These are phyloP conservation scores for Kernera saxatilis DNA, from an alignment of 345 rosid species.

Conservation along the genomic window DNA sequence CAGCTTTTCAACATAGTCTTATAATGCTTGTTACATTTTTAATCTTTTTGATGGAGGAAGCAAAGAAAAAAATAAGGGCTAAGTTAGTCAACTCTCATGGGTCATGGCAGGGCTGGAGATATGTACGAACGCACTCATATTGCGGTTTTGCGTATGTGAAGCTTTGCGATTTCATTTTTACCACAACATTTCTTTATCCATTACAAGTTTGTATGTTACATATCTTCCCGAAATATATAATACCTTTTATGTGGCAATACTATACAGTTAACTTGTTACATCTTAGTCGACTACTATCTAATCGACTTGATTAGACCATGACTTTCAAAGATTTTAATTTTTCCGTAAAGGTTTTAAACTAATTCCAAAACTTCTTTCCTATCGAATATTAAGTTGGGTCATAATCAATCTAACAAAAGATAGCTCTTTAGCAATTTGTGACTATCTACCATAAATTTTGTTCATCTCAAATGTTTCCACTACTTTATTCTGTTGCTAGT, in stretches of 20 bases:
- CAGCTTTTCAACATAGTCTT: background rate
- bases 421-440: no score
- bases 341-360: no score
- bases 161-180: constrained; percentile 4
- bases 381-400: no score
- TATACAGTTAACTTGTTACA: background rate
- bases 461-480: background rate
- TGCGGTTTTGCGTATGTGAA: constrained; percentile 18
- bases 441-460: no score
- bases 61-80: constrained; percentile 21
- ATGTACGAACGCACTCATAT: constrained; percentile 43
- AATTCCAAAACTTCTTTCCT: no score
- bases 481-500: no score
- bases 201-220: background rate
- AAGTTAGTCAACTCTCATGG: constrained; percentile 29
- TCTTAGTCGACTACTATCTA: background rate
- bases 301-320: background rate
- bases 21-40: background rate
- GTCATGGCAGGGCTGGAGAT: constrained; percentile 66
- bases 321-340: no score
- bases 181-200: background rate
- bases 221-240: background rate
- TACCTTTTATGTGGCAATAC: background rate
- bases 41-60: constrained; percentile 28
- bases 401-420: no score